Conservation (phyloP, 2,329 filamentous ascomycete species). For the Leptographium radiaticola region DNA sequence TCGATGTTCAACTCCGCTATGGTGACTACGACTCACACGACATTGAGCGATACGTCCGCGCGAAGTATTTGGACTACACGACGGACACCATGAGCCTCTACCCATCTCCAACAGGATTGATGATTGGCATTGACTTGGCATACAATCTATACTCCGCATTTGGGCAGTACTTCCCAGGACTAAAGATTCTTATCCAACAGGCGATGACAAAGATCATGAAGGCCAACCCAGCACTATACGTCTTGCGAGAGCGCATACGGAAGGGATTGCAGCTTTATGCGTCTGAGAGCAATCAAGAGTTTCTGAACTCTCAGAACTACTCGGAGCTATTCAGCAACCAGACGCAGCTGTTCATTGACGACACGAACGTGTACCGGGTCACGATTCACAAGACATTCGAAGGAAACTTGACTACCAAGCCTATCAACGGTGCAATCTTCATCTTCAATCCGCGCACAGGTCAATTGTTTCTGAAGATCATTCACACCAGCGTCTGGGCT, state of each 20-base stretch:
- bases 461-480: slow-evolving; percentile 97
- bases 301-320: slow-evolving; percentile 98
- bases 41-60: slow-evolving; percentile 92
- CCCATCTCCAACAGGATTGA: slow-evolving; percentile 87
- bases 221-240: slow-evolving; percentile 91
- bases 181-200: slow-evolving; percentile 91
- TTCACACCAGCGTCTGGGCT: slow-evolving; percentile 98
- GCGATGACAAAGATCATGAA: slow-evolving; percentile 99
- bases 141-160: slow-evolving; percentile 99
- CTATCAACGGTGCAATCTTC: slow-evolving; percentile 98
- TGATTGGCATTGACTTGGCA: slow-evolving; percentile 94
- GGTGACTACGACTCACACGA: slow-evolving; percentile 94
- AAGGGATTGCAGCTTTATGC: slow-evolving; percentile 97
- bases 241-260: slow-evolving; percentile 90
- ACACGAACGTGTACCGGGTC: slow-evolving; percentile 98
- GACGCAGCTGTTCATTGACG: slow-evolving; percentile 96
- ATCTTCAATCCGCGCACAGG: slow-evolving; percentile 99
- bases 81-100: slow-evolving; percentile 99
- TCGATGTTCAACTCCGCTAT: slow-evolving; percentile 92
- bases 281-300: slow-evolving; percentile 97
- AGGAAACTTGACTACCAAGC: slow-evolving; percentile 96
- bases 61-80: slow-evolving; percentile 97
- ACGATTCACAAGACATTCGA: slow-evolving; percentile 99
- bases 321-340: slow-evolving; percentile 98
- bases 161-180: slow-evolving; percentile 94